Evolutionary conservation across 306 rosid genomes (phyloP).

Genomic region (Quercus dentata): DNA sequence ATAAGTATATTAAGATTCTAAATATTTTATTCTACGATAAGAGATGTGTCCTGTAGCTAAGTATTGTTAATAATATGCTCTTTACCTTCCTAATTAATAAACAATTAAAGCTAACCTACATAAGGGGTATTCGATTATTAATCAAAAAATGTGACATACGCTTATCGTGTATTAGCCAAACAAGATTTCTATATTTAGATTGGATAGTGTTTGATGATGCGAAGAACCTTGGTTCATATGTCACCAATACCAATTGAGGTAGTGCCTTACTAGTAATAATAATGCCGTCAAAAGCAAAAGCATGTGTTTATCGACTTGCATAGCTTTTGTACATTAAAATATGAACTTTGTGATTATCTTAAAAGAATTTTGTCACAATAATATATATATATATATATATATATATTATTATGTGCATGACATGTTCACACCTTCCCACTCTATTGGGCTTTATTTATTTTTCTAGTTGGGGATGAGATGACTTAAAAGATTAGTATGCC

Average conservation of each 20-base stretch:
- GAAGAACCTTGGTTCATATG: background rate
- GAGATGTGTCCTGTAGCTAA: no score
- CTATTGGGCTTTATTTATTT: slow-evolving; percentile 18
- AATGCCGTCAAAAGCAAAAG: slow-evolving; percentile 22
- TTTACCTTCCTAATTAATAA: slow-evolving; percentile 14
- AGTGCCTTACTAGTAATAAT: background rate
- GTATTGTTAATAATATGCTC: background rate
- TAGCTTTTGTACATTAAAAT: slow-evolving; percentile 5
- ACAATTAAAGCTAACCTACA: slow-evolving; percentile 26
- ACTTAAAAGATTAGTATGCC: slow-evolving; percentile 42
- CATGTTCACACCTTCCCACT: slow-evolving; percentile 38
- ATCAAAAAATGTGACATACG: background rate
- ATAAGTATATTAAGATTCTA: no score
- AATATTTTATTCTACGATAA: no score
- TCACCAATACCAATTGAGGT: background rate
- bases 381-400: background rate
- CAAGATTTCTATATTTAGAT: slow-evolving; percentile 2
- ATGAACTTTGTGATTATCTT: slow-evolving; percentile 36
- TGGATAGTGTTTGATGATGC: slow-evolving; percentile 7
- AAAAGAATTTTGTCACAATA: background rate
- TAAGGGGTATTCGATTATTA: slow-evolving; percentile 1
- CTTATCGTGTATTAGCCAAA: slow-evolving; percentile 40
- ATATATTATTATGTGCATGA: slow-evolving; percentile 12
- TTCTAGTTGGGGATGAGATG: slow-evolving; percentile 27
- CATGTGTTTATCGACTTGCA: slow-evolving; percentile 24